Conservation (phyloP, 2,329 filamentous ascomycete species). For the Xylaria sp. region DNA sequence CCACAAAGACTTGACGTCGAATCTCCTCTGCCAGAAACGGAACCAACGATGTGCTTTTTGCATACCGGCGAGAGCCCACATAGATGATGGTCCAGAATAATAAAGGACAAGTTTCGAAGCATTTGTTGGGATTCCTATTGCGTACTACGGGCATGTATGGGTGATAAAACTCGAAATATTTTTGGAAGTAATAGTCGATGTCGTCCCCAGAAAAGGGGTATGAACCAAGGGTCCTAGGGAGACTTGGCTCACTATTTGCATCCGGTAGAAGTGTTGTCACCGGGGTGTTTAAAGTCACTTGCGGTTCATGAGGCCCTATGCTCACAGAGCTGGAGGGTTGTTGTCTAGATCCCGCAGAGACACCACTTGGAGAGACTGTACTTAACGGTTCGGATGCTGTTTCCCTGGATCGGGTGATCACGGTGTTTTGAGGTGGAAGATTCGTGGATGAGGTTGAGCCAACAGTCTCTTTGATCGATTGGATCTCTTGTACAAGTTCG, state of each 20-base stretch:
- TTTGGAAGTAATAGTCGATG: conserved; percentile 66
- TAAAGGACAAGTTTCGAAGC: conserved; percentile 58
- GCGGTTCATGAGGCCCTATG: conserved; percentile 39
- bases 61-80: conserved; percentile 61
- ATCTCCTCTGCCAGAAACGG: conserved; percentile 60
- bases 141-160: conserved; percentile 63
- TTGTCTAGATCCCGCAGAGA: conserved; percentile 27
- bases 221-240: conserved; percentile 58
- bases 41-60: conserved; percentile 55
- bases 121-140: conserved; percentile 60
- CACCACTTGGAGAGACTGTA: conserved; percentile 39
- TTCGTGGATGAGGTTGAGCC: conserved; percentile 38
- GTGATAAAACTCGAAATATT: conserved; percentile 65
- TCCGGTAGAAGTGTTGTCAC: conserved; percentile 41
- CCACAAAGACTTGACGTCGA: conserved; percentile 57
- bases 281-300: conserved; percentile 46
- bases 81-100: conserved; percentile 67
- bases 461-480: conserved; percentile 64
- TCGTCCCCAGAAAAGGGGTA: conserved; percentile 62
- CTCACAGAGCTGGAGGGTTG: conserved; percentile 15
- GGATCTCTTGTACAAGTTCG: conserved; percentile 64
- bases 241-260: conserved; percentile 43
- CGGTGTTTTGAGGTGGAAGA: conserved; percentile 36
- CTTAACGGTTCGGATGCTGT: conserved; percentile 35
- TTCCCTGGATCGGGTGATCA: conserved; percentile 37